These are phyloP conservation scores for Chlorella sp. DNA, from an alignment of 139 green algal genomes.

Conservation along the genomic window DNA sequence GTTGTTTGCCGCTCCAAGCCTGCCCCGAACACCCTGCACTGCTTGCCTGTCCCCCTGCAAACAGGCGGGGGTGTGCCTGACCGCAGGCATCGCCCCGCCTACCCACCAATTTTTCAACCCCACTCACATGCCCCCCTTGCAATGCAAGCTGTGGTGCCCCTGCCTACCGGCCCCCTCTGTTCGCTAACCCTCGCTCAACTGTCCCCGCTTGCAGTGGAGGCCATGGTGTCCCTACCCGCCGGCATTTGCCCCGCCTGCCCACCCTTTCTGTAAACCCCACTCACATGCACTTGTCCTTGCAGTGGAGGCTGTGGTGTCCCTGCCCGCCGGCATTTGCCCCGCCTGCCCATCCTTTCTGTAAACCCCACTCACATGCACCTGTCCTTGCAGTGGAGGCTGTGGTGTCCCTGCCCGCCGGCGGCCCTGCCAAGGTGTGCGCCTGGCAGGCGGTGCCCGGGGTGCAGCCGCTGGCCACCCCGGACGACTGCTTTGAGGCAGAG, in stretches of 20 bases:
- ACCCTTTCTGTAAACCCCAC: neutral
- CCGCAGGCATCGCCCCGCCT: neutral
- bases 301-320: slow-evolving; percentile 27
- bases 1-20: too few relatives aligned
- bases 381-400: slow-evolving; percentile 16
- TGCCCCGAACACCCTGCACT: too few relatives aligned
- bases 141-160: too few relatives aligned
- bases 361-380: too few relatives aligned
- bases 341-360: too few relatives aligned
- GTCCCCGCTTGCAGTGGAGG: slow-evolving; percentile 28
- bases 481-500: slow-evolving; percentile 79
- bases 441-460: slow-evolving; percentile 58
- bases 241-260: neutral
- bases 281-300: neutral
- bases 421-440: neutral
- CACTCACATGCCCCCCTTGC: too few relatives aligned
- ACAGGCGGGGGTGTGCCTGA: slow-evolving; percentile 2
- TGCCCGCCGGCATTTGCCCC: slow-evolving; percentile 13
- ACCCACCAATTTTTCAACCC: too few relatives aligned
- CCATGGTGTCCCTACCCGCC: slow-evolving; percentile 5
- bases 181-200: too few relatives aligned
- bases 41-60: too few relatives aligned
- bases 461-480: slow-evolving; percentile 73
- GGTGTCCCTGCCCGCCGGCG: slow-evolving; percentile 6
- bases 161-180: too few relatives aligned